Evolutionary conservation across 306 rosid genomes (phyloP).

Genomic region (Myrica gale): DNA sequence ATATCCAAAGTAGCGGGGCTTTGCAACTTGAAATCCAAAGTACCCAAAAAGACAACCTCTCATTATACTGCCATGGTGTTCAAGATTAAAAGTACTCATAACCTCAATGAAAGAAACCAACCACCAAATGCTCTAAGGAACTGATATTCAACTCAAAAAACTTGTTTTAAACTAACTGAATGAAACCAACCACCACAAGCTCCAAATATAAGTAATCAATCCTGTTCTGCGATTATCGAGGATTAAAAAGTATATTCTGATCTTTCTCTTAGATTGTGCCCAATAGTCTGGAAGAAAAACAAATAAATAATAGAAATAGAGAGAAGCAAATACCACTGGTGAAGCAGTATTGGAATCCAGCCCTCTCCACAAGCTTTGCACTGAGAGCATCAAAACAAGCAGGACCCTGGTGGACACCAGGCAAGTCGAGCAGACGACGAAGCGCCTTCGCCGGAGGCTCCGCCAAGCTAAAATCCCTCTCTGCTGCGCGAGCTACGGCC

Average conservation of each 20-base stretch:
- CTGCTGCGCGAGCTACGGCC: constrained; percentile 28
- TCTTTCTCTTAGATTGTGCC: no score
- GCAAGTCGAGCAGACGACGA: constrained; percentile 48
- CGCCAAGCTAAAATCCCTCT: constrained; percentile 2
- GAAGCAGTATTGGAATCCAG: constrained; percentile 73
- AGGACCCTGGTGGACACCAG: constrained; percentile 80
- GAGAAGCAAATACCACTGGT: constrained; percentile 55
- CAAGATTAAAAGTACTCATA: neutral
- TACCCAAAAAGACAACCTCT: neutral
- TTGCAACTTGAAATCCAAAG: neutral
- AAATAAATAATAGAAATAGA: neutral
- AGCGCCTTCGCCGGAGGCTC: constrained; percentile 55
- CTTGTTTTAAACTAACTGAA: neutral
- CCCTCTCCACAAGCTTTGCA: constrained; percentile 68
- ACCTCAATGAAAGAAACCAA: neutral
- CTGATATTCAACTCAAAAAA: neutral
- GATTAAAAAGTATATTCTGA: no score
- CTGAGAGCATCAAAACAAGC: constrained; percentile 88
- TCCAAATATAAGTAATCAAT: neutral
- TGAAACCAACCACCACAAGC: no score
- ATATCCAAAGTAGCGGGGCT: neutral
- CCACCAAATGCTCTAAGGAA: neutral
- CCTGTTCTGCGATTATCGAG: neutral
- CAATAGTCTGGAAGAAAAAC: neutral
- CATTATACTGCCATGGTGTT: neutral